Evolutionary conservation across 2,329 filamentous ascomycete species (phyloP), one percentile per base, ranked within the genome.

Genomic region (Colletotrichum kahawae): DNA sequence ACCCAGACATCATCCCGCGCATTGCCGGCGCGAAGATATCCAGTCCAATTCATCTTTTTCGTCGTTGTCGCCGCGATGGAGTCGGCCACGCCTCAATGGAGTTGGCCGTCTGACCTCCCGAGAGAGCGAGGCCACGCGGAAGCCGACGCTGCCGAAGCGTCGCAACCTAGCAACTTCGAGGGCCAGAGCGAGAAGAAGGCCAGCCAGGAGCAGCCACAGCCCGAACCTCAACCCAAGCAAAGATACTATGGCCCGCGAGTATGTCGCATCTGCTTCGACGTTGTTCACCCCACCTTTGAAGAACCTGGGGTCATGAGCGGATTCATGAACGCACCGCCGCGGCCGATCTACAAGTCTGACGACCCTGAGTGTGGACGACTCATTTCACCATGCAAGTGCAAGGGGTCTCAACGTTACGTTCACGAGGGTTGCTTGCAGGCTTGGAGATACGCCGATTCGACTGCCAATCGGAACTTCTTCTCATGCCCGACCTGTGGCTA

Each of bases 341-440:
- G 81, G 31, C 85, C 85, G 9, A 83, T 83, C 24, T 98, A 98
- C 81, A 89, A 93, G 67, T 96, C 95, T 29, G 91, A 94, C 76
- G 94, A 95, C 78, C 89, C 92, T 8, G 89, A 93, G 77, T 90
- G 93, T 34, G 95, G 95, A 51, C 93, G 95, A 66, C 88, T 99
- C 33, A 90, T 98, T 79, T 94, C 94, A 69, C 97, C 97, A 43
- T 99, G 97, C 88, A 92, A 93, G 85, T 99, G 97, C 89, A 97
- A 95, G 86, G 97, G 97, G 67, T 95, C 94, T 51, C 95, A 96
- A 79, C 95, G 95, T 85, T 98, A 98, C 84, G 95, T 98, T 29
- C 97, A 99, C 83, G 95, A 98, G 84, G 94, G 92, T 34, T 99
- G 97, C 81, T 88, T 99, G 64, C 92, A 94, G 80, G 89, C 91